These are phyloP conservation scores for Alternaria consortialis DNA, from an alignment of 2,329 filamentous ascomycete species.

Conservation along the genomic window DNA sequence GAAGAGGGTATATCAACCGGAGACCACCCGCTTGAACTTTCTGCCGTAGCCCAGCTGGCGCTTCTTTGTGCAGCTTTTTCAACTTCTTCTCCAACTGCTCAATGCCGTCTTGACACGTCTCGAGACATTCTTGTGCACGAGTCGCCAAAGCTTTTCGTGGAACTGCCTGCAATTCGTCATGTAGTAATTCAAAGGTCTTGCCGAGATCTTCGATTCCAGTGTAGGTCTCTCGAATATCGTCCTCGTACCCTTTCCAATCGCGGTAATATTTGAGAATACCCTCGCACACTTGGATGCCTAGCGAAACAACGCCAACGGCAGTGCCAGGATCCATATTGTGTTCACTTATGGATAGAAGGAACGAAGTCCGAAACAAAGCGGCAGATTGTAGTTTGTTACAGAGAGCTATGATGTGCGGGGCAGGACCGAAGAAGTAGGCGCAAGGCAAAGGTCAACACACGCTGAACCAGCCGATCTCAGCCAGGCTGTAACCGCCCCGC, in stretches of 20 bases:
- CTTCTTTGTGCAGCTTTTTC: not conserved
- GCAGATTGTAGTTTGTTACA: not conserved
- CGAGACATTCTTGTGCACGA: not conserved
- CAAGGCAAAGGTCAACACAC: not conserved
- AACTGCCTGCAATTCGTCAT: no score
- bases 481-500: not conserved
- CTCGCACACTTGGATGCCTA: not conserved
- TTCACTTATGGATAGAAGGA: not conserved
- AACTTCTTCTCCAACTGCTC: not conserved
- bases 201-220: no score
- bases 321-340: not conserved
- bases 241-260: not conserved
- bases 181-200: no score
- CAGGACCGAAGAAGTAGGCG: not conserved
- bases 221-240: no score
- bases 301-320: not conserved
- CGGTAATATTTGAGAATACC: not conserved
- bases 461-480: not conserved
- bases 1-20: not conserved
- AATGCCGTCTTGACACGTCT: not conserved
- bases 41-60: not conserved
- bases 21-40: not conserved
- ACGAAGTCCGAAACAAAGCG: not conserved
- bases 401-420: not conserved
- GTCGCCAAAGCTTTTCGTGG: not conserved